Conservation (phyloP, 2,329 filamentous ascomycete genomes). For the Sporothrix mexicana region DNA sequence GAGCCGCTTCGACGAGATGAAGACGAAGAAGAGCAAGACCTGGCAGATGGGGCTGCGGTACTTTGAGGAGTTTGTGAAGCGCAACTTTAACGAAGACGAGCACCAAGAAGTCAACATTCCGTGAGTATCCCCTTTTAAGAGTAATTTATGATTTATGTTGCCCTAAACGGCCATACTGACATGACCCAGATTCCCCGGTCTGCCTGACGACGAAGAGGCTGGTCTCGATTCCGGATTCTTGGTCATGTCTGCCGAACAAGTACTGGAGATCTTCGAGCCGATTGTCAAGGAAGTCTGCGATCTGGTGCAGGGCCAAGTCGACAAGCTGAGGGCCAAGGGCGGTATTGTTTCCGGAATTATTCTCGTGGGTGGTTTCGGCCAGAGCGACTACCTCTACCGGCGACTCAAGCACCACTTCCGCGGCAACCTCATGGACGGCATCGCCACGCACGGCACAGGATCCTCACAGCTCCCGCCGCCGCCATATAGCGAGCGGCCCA, state of each 20-base stretch:
- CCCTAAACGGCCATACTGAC: not conserved
- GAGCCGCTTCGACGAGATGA: constrained; percentile 74
- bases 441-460: constrained; percentile 14
- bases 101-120: constrained; percentile 78
- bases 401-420: constrained; percentile 72
- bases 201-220: constrained; percentile 76
- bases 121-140: constrained; percentile 51
- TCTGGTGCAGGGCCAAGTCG: constrained; percentile 70
- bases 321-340: constrained; percentile 64
- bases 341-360: constrained; percentile 75
- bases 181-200: constrained; percentile 67
- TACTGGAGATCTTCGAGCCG: constrained; percentile 77
- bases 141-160: not conserved
- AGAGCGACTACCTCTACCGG: constrained; percentile 77
- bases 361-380: constrained; percentile 80
- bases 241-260: constrained; percentile 70
- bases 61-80: constrained; percentile 84
- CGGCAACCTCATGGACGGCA: constrained; percentile 43
- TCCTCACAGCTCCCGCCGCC: constrained; percentile 53
- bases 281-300: constrained; percentile 74
- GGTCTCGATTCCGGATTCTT: constrained; percentile 78
- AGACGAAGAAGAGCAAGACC: constrained; percentile 75
- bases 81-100: constrained; percentile 81
- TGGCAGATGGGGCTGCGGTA: constrained; percentile 81
- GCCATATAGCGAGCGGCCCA: constrained; percentile 72